Percentiles rank a stretch among this genome's conserved stretches.
Evolutionary conservation across 371 early-diverging fungal genomes (phyloP).

Genomic region (Actinomortierella ambigua): DNA sequence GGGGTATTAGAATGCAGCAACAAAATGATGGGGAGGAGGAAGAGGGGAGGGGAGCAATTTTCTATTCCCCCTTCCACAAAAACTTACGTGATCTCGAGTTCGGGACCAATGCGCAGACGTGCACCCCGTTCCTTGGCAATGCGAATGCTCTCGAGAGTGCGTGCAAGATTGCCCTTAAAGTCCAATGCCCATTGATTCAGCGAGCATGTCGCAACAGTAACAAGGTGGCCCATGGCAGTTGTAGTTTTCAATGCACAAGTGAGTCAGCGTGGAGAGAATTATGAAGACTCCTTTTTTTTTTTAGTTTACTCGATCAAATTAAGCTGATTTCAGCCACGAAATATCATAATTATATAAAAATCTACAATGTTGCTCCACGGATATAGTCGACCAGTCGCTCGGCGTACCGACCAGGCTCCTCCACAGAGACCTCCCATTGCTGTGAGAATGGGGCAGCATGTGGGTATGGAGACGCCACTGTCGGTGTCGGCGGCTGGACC

Average conservation of each 20-base stretch:
- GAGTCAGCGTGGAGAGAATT: no score
- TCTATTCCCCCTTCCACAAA: background rate
- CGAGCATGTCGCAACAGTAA: slow-evolving; percentile 84
- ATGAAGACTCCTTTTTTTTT: no score
- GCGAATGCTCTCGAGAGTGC: slow-evolving; percentile 86
- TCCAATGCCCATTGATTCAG: slow-evolving; percentile 98
- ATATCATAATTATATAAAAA: background rate
- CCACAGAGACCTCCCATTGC: slow-evolving; percentile 54
- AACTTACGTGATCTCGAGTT: slow-evolving; percentile 91
- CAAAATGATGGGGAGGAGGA: no score
- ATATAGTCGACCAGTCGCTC: slow-evolving; percentile 56
- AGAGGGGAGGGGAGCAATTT: background rate
- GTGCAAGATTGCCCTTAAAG: slow-evolving; percentile 88
- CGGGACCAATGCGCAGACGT: slow-evolving; percentile 90
- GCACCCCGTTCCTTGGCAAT: slow-evolving; percentile 87
- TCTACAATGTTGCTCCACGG: slow-evolving; percentile 26
- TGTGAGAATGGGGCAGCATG: background rate
- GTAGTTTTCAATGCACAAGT: no score
- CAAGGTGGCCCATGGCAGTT: slow-evolving; percentile 52
- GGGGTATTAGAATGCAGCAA: background rate
- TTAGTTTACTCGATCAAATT: no score
- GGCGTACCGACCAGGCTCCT: slow-evolving; percentile 65
- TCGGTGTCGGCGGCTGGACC: background rate
- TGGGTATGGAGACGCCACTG: background rate
- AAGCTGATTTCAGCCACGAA: background rate